Evolutionary conservation across 1,284 basidiomycete genomes (phyloP).

Genomic region (Sanghuangporus sanghuang): DNA sequence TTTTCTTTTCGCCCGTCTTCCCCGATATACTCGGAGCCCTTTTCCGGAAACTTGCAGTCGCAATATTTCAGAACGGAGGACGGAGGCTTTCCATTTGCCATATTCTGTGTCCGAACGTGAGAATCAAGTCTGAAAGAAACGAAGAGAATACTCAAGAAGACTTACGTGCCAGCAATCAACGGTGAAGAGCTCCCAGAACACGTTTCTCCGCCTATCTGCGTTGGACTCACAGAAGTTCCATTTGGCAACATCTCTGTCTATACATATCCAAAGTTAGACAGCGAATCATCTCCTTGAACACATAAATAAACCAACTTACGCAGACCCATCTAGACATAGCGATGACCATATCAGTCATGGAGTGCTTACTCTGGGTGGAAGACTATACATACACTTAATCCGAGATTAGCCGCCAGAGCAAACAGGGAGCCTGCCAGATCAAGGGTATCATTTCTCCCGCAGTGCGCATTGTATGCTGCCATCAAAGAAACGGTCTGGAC

Average conservation of each 20-base stretch:
- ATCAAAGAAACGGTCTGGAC: slow-evolving; percentile 27
- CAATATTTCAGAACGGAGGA: slow-evolving; percentile 15
- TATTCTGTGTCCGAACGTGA: slow-evolving; percentile 9
- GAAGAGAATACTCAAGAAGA: not conserved
- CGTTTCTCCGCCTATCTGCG: slow-evolving; percentile 34
- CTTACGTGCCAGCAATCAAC: slow-evolving; percentile 33
- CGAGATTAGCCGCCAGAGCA: slow-evolving; percentile 24
- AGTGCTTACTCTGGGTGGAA: not conserved
- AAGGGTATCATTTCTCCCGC: slow-evolving; percentile 23
- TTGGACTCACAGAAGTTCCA: slow-evolving; percentile 35
- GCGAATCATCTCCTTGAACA: not conserved
- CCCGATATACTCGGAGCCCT: slow-evolving; percentile 6
- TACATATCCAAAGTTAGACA: not conserved
- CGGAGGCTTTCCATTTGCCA: slow-evolving; percentile 18
- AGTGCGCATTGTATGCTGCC: slow-evolving; percentile 25
- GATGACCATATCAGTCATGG: not conserved
- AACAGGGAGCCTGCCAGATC: slow-evolving; percentile 26
- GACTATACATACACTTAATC: slow-evolving; percentile 22
- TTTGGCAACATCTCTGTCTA: slow-evolving; percentile 39
- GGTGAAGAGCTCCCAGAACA: slow-evolving; percentile 41
- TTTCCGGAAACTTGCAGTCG: slow-evolving; percentile 16
- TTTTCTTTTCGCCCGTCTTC: slow-evolving; percentile 12
- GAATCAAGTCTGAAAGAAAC: not conserved
- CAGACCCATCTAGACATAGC: slow-evolving; percentile 24
- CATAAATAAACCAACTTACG: slow-evolving; percentile 20